Evolutionary conservation across 768 basidiomycete genomes (phyloP).

Genomic region (Amanita subjunquillea): DNA sequence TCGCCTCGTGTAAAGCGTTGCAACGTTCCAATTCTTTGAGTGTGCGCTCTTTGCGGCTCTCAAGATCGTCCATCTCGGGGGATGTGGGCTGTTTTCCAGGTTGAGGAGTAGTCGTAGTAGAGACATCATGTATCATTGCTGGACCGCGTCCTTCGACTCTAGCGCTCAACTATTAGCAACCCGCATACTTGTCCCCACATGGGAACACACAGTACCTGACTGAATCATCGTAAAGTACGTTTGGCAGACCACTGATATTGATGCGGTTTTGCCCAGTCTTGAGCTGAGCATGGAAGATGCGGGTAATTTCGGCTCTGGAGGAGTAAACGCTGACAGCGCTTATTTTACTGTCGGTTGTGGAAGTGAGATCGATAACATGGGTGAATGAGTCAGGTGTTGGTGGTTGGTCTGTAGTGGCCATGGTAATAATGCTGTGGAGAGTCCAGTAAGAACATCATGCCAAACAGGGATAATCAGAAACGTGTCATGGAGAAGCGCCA

Average conservation of each 20-base stretch:
- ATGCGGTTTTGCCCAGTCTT: conserved; percentile 30
- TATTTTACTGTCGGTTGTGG: conserved; percentile 22
- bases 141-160: conserved; percentile 29
- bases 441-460: no score
- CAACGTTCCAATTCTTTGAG: conserved; percentile 19
- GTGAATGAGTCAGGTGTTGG: neutral
- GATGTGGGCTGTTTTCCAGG: conserved; percentile 15
- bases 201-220: conserved; percentile 20
- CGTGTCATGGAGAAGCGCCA: no score
- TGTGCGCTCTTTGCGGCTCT: conserved; percentile 13
- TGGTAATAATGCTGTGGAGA: no score
- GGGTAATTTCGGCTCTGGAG: conserved; percentile 26
- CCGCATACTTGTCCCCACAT: neutral
- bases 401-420: conserved; percentile 1
- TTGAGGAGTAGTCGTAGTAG: conserved; percentile 15
- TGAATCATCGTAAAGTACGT: no score
- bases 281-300: conserved; percentile 19
- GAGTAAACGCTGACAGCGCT: conserved; percentile 23
- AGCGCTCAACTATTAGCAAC: neutral
- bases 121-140: conserved; percentile 37
- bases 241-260: conserved; percentile 28
- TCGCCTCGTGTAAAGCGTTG: conserved; percentile 15
- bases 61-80: conserved; percentile 15
- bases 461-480: no score
- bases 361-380: conserved; percentile 15